A percentile compares a stretch with the other conserved stretches of the same genome.
Evolutionary conservation across 1,284 basidiomycete genomes (phyloP).

Genomic region (Inonotus obliquus): DNA sequence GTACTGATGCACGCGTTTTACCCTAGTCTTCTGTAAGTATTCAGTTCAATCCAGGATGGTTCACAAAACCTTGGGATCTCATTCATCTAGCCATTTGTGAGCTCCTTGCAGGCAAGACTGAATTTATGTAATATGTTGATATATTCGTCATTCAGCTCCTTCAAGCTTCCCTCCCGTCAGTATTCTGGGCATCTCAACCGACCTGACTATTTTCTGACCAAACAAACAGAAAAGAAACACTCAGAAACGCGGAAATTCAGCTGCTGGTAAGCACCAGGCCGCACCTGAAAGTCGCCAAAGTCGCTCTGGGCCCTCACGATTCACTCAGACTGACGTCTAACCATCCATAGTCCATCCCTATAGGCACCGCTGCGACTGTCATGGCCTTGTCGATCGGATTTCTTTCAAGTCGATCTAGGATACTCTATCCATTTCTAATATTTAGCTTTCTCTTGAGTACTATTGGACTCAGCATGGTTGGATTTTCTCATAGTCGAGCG

Average conservation of each 20-base stretch:
- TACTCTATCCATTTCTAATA: slow-evolving; percentile 31
- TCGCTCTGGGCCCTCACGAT: not conserved
- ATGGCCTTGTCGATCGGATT: slow-evolving; percentile 30
- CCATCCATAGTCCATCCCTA: slow-evolving; percentile 23
- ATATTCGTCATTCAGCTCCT: not conserved
- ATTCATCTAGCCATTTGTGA: not conserved
- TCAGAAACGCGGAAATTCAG: not conserved
- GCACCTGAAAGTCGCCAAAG: not conserved
- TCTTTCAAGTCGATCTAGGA: slow-evolving; percentile 30
- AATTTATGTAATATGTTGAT: not conserved
- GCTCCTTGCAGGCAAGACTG: not conserved
- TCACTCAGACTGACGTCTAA: not conserved
- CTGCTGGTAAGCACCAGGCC: not conserved
- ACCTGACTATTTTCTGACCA: not conserved
- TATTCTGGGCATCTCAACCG: not conserved
- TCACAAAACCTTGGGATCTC: not conserved
- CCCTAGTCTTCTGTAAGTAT: not conserved
- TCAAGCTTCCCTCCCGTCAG: slow-evolving; percentile 2
- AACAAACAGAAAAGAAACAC: not conserved
- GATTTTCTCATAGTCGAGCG: slow-evolving; percentile 25
- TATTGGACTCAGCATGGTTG: slow-evolving; percentile 32
- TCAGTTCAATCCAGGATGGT: not conserved
- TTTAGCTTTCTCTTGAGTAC: slow-evolving; percentile 29
- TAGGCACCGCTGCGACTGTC: slow-evolving; percentile 32
- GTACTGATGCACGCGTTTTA: not conserved